Evolutionary conservation across 1,139 yeast species (phyloP).

Genomic region (Candida sojae): DNA sequence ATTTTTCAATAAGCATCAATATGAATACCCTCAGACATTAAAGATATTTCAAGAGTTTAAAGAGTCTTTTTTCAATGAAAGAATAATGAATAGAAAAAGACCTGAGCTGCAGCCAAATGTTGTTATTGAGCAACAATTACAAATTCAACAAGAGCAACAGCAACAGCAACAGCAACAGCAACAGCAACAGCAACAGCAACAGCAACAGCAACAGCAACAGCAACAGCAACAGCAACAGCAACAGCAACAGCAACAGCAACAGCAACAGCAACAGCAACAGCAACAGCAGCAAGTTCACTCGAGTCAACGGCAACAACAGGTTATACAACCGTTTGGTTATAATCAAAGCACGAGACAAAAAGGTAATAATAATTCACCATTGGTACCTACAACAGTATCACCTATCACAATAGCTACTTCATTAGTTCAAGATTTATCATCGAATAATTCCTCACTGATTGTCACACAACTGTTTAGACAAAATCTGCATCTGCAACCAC

Average conservation of each 20-base stretch:
- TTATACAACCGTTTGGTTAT: background rate
- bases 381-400: slow-evolving; percentile 15
- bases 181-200: slow-evolving; percentile 16
- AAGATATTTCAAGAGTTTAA: slow-evolving; percentile 54
- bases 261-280: slow-evolving; percentile 15
- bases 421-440: background rate
- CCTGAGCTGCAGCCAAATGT: slow-evolving; percentile 20
- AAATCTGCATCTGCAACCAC: background rate
- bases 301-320: slow-evolving; percentile 2
- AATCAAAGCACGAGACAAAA: background rate
- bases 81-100: slow-evolving; percentile 38
- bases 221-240: slow-evolving; percentile 11
- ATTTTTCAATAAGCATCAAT: slow-evolving; percentile 46
- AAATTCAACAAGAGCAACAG: slow-evolving; percentile 10
- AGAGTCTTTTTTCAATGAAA: slow-evolving; percentile 50
- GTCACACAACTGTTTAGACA: background rate
- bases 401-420: slow-evolving; percentile 8
- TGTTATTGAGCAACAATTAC: slow-evolving; percentile 3
- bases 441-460: background rate
- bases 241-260: slow-evolving; percentile 15
- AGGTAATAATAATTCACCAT: slow-evolving; percentile 7
- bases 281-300: slow-evolving; percentile 5
- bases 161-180: slow-evolving; percentile 11
- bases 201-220: slow-evolving; percentile 15
- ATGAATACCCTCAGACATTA: slow-evolving; percentile 50